phyloP scores from a whole-genome alignment of 495 filamentous ascomycete genomes.

The Astrothelium subdiscretum region DNA sequence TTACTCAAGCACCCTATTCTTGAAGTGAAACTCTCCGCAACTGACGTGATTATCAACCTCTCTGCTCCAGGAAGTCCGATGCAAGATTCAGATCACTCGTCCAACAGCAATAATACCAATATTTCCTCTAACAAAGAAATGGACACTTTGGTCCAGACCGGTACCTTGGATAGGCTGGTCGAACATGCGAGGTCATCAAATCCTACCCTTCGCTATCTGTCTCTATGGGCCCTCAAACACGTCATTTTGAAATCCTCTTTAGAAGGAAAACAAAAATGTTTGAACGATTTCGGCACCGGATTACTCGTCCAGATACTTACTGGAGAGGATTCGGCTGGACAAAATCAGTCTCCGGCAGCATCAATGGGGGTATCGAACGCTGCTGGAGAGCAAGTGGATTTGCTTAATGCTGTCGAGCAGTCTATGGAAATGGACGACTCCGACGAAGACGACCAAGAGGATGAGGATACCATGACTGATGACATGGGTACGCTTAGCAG shows the following conservation, averaged over 20 bases:
- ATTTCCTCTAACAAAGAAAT: not conserved
- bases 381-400: conserved; percentile 51
- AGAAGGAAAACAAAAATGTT: conserved; percentile 58
- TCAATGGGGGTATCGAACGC: conserved; percentile 55
- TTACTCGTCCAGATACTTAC: conserved; percentile 51
- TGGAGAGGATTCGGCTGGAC: conserved; percentile 11
- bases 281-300: conserved; percentile 62
- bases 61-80: conserved; percentile 81
- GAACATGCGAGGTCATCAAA: conserved; percentile 72
- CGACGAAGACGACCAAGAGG: conserved; percentile 30
- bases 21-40: conserved; percentile 77
- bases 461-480: conserved; percentile 48
- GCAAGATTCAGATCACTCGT: conserved; percentile 52
- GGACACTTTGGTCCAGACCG: conserved; percentile 60
- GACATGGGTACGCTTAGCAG: conserved; percentile 24
- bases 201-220: conserved; percentile 60
- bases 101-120: not conserved
- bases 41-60: conserved; percentile 70
- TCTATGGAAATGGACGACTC: conserved; percentile 25
- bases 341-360: conserved; percentile 20
- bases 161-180: conserved; percentile 67
- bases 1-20: conserved; percentile 65
- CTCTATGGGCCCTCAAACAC: conserved; percentile 89
- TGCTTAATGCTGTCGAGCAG: conserved; percentile 47
- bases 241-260: conserved; percentile 56